These are phyloP conservation scores for Zoysia pacifica DNA, from an alignment of 176 grass and related monocot species.

Conservation along the genomic window DNA sequence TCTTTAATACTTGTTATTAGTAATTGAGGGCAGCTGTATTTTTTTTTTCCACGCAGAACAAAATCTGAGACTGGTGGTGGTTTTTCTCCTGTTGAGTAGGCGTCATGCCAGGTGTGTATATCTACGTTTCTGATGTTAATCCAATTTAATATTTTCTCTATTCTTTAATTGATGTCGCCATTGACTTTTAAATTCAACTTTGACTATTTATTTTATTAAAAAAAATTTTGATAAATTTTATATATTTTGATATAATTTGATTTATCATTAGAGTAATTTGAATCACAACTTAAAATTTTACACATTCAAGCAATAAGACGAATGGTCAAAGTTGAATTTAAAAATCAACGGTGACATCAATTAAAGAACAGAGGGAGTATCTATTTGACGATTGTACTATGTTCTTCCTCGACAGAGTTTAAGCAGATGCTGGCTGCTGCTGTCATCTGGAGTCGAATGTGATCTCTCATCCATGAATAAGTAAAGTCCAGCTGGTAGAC, in stretches of 20 bases:
- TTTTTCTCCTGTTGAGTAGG: constrained; percentile 79
- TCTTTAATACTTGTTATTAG: background rate
- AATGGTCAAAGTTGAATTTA: no score
- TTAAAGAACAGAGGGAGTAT: background rate
- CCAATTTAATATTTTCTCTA: background rate
- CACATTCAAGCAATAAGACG: no score
- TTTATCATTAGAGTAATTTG: no score
- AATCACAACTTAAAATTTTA: no score
- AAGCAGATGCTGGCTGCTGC: constrained; percentile 12
- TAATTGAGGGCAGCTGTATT: constrained; percentile 1
- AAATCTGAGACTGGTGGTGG: constrained; percentile 64
- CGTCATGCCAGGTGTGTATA: constrained; percentile 37
- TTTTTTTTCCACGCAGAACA: constrained; percentile 51
- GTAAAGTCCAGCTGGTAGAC: background rate
- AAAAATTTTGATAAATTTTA: no score
- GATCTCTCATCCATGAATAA: constrained; percentile 33
- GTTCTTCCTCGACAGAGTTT: constrained; percentile 17
- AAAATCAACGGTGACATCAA: no score
- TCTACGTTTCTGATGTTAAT: constrained; percentile 11
- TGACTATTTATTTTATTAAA: no score
- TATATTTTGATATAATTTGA: no score
- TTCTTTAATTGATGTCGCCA: no score
- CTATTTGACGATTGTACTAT: background rate
- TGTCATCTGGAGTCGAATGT: constrained; percentile 6
- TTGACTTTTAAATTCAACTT: no score